Base-by-base conservation (phyloP, 768 basidiomycete species). In the Baorangia bicolor region DNA sequence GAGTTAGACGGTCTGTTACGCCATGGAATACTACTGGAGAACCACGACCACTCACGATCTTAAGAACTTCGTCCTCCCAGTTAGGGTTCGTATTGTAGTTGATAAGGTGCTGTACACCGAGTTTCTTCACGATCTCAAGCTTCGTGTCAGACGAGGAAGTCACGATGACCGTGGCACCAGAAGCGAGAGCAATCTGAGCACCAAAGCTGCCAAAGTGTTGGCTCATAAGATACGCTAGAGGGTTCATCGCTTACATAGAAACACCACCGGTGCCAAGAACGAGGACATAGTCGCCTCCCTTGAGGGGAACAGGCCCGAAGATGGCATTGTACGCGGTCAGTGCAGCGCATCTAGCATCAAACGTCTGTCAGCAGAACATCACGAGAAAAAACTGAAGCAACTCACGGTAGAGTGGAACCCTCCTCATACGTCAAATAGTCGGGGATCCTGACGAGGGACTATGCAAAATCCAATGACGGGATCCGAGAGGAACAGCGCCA, bases 61-160 rank as follows among this genome's bases (percentile, higher is more conserved):
- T 67, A 31, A 74, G 55, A 2, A 78, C 80, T 59, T 84, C 77
- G 34, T 79, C 66, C 38, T 85, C 81, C 86, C 86, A 88, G 39
- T 84, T 66, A 2, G 81, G 78, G 2, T 71, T 74, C 57, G 70
- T 79, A 54, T 75, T 81, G 67, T 88, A 88, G 72, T 88, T 86
- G 72, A 88, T 84, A 20, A 80, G 60, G 51, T 84, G 73, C 14
- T 77, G 74, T 13, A 75, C 78, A 21, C 86, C 84, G 20, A 85
- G 76, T 41, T 75, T 76, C 42, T 73, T 69, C 10, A 77, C 84
- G 28, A 79, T 58, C 56, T 79, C 74, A 16, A 87, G 74, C 61
- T 89, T 90, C 44, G 78, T 76, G 60, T 87, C 84, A 0, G 83
- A 84, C 1, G 85, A 87, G 1, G 86, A 87, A 0, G 86, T 88